A percentile compares a stretch with the other conserved stretches of the same genome.
These are phyloP conservation scores for Sporothrix pseudoabietina DNA, from an alignment of 2,329 filamentous ascomycete genomes.

Conservation along the genomic window DNA sequence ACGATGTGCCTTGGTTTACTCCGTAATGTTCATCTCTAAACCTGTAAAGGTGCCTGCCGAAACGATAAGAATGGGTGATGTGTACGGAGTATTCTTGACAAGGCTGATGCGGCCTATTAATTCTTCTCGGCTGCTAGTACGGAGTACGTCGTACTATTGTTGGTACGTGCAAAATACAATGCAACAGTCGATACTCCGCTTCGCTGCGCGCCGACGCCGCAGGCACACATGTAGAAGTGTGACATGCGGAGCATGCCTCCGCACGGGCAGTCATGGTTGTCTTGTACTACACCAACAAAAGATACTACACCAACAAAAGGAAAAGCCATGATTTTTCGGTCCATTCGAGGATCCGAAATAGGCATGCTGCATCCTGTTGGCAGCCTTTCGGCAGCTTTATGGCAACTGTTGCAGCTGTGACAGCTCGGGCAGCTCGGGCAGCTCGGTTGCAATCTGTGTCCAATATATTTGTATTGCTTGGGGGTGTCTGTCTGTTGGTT, in stretches of 20 bases:
- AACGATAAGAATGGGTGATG: neutral
- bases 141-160: too few species aligned
- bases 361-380: neutral
- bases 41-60: neutral
- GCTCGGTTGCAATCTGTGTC: neutral
- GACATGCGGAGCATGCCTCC: neutral
- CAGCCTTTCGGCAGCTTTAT: neutral
- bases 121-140: neutral
- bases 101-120: neutral
- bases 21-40: too few species aligned
- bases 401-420: neutral
- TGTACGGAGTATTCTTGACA: conserved; percentile 3
- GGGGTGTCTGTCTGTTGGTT: neutral
- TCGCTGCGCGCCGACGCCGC: neutral
- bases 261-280: neutral
- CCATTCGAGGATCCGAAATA: neutral
- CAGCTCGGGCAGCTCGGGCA: neutral
- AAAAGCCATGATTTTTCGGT: neutral
- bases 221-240: neutral
- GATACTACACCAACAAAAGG: neutral
- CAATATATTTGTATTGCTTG: neutral
- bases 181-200: neutral
- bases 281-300: neutral
- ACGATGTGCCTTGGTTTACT: neutral
- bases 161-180: neutral